A percentile compares a stretch with the other conserved stretches of the same genome.
phyloP scores from a whole-genome alignment of 2,329 filamentous ascomycete species.

The Fusarium musae region DNA sequence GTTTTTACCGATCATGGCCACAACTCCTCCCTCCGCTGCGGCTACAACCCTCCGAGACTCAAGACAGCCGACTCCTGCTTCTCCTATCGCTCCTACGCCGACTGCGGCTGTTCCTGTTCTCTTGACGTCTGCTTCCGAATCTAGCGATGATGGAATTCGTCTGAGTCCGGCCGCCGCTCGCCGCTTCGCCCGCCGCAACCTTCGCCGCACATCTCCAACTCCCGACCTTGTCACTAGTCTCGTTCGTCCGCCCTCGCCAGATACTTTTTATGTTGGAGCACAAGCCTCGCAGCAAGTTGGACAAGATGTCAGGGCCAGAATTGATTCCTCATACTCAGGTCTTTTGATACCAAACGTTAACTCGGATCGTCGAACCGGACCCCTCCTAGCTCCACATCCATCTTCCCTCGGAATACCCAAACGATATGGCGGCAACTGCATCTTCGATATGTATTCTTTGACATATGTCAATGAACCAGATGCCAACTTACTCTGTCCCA shows the following conservation, averaged over 20 bases:
- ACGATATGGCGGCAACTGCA: constrained; percentile 51
- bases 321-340: constrained; percentile 26
- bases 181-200: constrained; percentile 51
- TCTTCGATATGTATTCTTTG: constrained; percentile 59
- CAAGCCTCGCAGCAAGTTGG: constrained; percentile 41
- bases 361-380: constrained; percentile 49
- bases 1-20: constrained; percentile 31
- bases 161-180: constrained; percentile 51
- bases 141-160: constrained; percentile 51
- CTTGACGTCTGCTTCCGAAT: constrained; percentile 46
- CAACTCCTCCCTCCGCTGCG: constrained; percentile 33
- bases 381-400: constrained; percentile 50
- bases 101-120: constrained; percentile 9
- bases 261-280: constrained; percentile 48
- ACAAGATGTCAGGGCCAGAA: constrained; percentile 29
- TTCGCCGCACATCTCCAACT: constrained; percentile 50
- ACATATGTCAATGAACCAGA: constrained; percentile 58
- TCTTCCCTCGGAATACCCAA: constrained; percentile 54
- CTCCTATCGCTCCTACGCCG: constrained; percentile 12
- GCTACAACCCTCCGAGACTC: constrained; percentile 12
- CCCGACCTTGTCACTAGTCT: constrained; percentile 55
- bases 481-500: constrained; percentile 62
- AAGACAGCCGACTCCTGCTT: constrained; percentile 24
- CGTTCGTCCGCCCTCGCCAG: constrained; percentile 53
- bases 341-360: constrained; percentile 37